Evolutionary conservation across 768 basidiomycete species (phyloP).

Genomic region (Cyathus striatus): DNA sequence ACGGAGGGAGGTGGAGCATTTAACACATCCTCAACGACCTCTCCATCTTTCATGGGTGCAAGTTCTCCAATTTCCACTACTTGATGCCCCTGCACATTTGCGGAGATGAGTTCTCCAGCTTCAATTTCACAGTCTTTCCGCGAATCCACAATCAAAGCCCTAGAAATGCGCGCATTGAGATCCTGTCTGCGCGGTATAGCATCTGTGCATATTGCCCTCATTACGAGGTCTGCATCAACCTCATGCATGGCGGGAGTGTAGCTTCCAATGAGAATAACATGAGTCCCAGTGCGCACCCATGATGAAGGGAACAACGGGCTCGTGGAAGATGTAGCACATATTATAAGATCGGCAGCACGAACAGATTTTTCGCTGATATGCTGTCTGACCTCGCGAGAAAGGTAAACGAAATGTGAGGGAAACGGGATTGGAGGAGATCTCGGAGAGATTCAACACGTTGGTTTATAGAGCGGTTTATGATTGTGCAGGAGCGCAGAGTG

Average conservation of each 20-base stretch:
- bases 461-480: conserved; percentile 60
- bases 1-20: not conserved
- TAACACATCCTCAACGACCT: conserved; percentile 1
- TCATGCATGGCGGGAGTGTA: conserved; percentile 82
- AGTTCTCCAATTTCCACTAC: conserved; percentile 72
- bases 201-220: conserved; percentile 30
- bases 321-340: conserved; percentile 74
- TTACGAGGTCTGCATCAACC: conserved; percentile 53
- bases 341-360: conserved; percentile 46
- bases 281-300: conserved; percentile 58
- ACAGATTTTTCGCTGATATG: conserved; percentile 26
- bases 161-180: not conserved
- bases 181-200: not conserved
- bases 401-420: conserved; percentile 1
- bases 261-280: conserved; percentile 76
- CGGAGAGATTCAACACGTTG: conserved; percentile 37
- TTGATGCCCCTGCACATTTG: conserved; percentile 28
- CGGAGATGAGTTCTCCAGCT: conserved; percentile 77
- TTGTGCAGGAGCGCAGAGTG: conserved; percentile 45
- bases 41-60: conserved; percentile 20
- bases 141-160: conserved; percentile 70
- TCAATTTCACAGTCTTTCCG: conserved; percentile 63
- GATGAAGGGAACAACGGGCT: conserved; percentile 63
- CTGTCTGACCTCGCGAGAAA: conserved; percentile 5
- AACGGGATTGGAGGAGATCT: conserved; percentile 16